Percentiles rank a stretch among this genome's conserved stretches.
Conservation (phyloP, 305 asterid genomes). For the Fraxinus dipetala region DNA sequence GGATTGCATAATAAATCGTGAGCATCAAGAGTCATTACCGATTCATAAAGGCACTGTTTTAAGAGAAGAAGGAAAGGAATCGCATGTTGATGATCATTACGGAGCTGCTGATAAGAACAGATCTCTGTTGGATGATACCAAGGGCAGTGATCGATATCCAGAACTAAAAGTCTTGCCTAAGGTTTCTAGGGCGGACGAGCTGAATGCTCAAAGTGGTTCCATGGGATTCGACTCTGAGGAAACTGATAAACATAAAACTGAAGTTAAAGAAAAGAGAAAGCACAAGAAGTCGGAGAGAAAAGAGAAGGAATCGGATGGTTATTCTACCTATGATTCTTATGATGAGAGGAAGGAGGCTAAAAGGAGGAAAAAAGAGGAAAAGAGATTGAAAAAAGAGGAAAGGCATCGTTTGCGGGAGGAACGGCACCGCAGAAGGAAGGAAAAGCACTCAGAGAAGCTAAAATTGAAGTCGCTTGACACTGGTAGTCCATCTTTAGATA, state of each 20-base stretch:
- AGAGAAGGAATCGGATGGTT: constrained; percentile 54
- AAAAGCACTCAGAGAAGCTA: constrained; percentile 56
- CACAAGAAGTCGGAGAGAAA: constrained; percentile 50
- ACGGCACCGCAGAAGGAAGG: constrained; percentile 61
- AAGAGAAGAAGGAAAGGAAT: constrained; percentile 40
- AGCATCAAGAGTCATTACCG: constrained; percentile 34
- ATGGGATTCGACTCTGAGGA: constrained; percentile 52
- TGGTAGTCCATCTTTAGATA: constrained; percentile 52
- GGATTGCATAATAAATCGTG: constrained; percentile 39
- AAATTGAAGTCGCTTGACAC: constrained; percentile 56
- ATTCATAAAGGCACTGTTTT: constrained; percentile 30
- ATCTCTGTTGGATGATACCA: constrained; percentile 32
- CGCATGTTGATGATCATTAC: constrained; percentile 35
- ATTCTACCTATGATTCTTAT: constrained; percentile 69
- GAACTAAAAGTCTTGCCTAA: constrained; percentile 34
- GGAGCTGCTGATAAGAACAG: constrained; percentile 40
- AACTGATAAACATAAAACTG: constrained; percentile 41
- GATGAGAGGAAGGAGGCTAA: constrained; percentile 79
- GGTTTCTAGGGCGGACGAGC: constrained; percentile 43
- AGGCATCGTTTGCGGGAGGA: constrained; percentile 68
- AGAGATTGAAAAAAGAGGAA: constrained; percentile 63
- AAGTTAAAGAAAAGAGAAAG: constrained; percentile 63
- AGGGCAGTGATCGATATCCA: constrained; percentile 31
- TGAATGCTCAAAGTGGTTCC: constrained; percentile 43
- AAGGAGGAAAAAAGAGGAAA: constrained; percentile 80